Base-by-base conservation (phyloP, 352 stramenopile genomes). In the Saprolegnia parasitica region DNA sequence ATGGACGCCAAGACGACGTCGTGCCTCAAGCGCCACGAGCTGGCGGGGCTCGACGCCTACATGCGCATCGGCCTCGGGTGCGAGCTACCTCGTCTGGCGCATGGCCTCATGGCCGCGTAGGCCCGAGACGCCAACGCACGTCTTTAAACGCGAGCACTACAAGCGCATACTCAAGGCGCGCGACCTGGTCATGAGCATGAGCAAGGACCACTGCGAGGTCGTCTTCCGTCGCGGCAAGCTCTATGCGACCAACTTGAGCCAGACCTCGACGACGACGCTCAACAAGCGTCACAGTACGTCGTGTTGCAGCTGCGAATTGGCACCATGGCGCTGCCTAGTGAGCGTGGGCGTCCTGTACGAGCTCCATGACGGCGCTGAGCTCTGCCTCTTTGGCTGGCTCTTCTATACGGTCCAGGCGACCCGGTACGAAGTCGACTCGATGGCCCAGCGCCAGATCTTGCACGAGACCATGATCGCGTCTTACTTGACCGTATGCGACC, bases 171-270 rank as follows among this genome's bases (percentile, higher is more conserved):
- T 60, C 24, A 60, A 60, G 35, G 24, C 11, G 35, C 52, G 52
- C 35, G 52, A 60, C 13, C 52, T 60, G 11, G 20, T 24, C 13
- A 60, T 60, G 52, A 60, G 35, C 35, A 60, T 60, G 52, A 60
- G 52, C 52, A 60, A 60, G 35, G 52, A 60, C 20, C 52, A 60
- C 9, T 60, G 52, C 35, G 24, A 60, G 35, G 24, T 60, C 11
- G 13, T 26, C 24, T 60, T 26, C 11, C 52, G 52, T 8, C 24
- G 20, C 2, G 52, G 35, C 3, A 16, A 24, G 35, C 35, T 60
- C 24, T 60, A 13, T 24, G 52, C 52, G 13, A 60, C 16, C 11
- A 60, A 60, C 35, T 24, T 60, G 35, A 60, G 52, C 35, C 13
- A 15, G 10, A 40, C 52, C 3, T 60, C 52, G 11, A 60, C 24